Percentiles rank a stretch among this genome's conserved stretches.
Evolutionary conservation across 1,284 basidiomycete genomes (phyloP).

Genomic region (Sanghuangporus sanghuang): DNA sequence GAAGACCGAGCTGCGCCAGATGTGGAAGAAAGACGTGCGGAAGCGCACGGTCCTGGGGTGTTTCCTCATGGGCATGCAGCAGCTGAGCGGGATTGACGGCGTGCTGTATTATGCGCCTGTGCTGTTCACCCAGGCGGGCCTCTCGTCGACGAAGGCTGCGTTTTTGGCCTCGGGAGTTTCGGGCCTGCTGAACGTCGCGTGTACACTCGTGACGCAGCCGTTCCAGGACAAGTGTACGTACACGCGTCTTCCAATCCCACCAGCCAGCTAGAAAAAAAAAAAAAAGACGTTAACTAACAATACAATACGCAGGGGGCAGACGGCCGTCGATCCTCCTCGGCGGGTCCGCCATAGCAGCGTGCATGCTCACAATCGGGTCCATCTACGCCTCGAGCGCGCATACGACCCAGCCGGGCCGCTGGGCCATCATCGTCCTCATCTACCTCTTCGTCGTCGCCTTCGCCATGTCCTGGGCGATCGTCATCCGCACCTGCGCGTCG

Average conservation of each 20-base stretch:
- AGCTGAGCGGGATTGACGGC: slow-evolving; percentile 33
- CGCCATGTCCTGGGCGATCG: slow-evolving; percentile 36
- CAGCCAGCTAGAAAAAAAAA: too few species aligned
- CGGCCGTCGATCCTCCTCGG: slow-evolving; percentile 41
- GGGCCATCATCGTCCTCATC: slow-evolving; percentile 42
- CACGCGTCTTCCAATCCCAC: background rate
- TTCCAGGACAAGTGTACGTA: slow-evolving; percentile 37
- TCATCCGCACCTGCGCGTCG: slow-evolving; percentile 31
- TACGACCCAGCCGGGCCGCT: slow-evolving; percentile 30
- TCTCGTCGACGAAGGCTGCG: slow-evolving; percentile 38
- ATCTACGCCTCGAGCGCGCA: slow-evolving; percentile 38
- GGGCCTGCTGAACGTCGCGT: slow-evolving; percentile 41
- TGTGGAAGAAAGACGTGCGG: slow-evolving; percentile 30
- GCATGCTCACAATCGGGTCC: slow-evolving; percentile 37
- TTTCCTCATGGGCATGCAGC: slow-evolving; percentile 41
- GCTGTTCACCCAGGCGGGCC: slow-evolving; percentile 45
- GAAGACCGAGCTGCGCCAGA: slow-evolving; percentile 20
- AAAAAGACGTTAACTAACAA: too few species aligned
- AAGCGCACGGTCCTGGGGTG: slow-evolving; percentile 38
- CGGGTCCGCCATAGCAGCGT: slow-evolving; percentile 34
- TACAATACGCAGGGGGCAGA: slow-evolving; percentile 31
- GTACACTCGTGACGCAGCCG: slow-evolving; percentile 37
- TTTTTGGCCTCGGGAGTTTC: slow-evolving; percentile 50
- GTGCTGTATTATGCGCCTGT: slow-evolving; percentile 48
- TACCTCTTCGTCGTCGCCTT: slow-evolving; percentile 39